Base-by-base conservation (phyloP, 495 filamentous ascomycete species). In the Penicillium canariense region DNA sequence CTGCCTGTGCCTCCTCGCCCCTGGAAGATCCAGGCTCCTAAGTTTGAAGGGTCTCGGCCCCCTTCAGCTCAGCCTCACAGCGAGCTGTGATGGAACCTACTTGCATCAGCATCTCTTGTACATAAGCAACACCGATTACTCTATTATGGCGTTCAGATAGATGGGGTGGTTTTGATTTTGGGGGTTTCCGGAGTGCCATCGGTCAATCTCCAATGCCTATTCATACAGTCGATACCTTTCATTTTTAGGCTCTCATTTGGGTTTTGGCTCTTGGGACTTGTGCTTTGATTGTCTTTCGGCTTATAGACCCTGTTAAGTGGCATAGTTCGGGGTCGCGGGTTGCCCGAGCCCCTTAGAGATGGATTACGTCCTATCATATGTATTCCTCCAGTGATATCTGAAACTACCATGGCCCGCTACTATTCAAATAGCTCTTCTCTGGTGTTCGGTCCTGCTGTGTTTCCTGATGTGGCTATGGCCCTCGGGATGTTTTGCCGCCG, bases 1-100 rank as follows among this genome's bases (percentile, higher is more conserved):
- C 66, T 90, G 50, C 87, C 90, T 7, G 82, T 92, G 15, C 72
- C 72, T 40, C 85, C 86, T 5, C 77, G 89, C 56, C 73, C 69
- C 10, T 96, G 89, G 89, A 72, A 75, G 48, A 68, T 91, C 28
- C 65, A 77, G 56, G 57, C 74, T 28, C 81, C 85, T 5, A 48
- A 31, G 22, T 42, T 52, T 10, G 40, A 56, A 2, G 12, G 17
- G 2, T 3, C 28, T 25, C 40, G 17, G 18, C 54, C 32, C 2
- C 26, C 31, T 1, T 20, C 17, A 7, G 17, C 26, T 20, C 34
- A 38, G 1, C 22, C 38, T 40, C 54, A 56, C 25, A 44, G 50
- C 42, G 88, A 88, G 71, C 57, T 88, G 50, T 87, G 49, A 66
- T 48, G 35, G 44, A 20, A 26, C 7, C 26, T 27, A 43, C 48